Conservation (phyloP, 2,329 filamentous ascomycete species). For the Diaporthe destruens region DNA sequence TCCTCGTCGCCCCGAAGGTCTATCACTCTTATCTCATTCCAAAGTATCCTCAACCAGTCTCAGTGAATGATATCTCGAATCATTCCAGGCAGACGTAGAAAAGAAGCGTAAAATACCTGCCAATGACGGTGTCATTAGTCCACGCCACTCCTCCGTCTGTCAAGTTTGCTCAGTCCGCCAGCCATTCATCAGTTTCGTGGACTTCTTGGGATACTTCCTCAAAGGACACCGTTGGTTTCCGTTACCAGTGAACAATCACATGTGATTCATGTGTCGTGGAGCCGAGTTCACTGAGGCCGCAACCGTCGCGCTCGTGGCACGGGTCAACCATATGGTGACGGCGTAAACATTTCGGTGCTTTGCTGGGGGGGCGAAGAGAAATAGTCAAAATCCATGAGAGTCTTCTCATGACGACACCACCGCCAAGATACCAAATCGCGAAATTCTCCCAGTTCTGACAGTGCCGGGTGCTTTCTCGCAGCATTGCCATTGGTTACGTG, state of each 20-base stretch:
- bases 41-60: background rate
- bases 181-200: background rate
- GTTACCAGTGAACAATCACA: background rate
- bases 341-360: no score
- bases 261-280: background rate
- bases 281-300: no score
- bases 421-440: no score
- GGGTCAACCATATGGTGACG: no score
- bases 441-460: no score
- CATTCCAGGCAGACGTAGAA: background rate
- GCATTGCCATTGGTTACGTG: no score
- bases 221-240: background rate
- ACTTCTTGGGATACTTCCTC: background rate
- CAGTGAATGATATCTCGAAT: background rate
- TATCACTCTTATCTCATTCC: background rate
- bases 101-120: background rate
- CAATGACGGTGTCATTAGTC: background rate
- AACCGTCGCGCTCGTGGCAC: no score
- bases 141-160: background rate
- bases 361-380: no score
- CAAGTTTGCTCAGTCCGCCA: background rate
- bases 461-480: no score
- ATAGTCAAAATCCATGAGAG: no score
- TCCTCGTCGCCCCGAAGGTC: background rate
- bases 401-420: no score